Evolutionary conservation across 2,329 filamentous ascomycete genomes (phyloP).

Genomic region (Trichoderma atroviride): DNA sequence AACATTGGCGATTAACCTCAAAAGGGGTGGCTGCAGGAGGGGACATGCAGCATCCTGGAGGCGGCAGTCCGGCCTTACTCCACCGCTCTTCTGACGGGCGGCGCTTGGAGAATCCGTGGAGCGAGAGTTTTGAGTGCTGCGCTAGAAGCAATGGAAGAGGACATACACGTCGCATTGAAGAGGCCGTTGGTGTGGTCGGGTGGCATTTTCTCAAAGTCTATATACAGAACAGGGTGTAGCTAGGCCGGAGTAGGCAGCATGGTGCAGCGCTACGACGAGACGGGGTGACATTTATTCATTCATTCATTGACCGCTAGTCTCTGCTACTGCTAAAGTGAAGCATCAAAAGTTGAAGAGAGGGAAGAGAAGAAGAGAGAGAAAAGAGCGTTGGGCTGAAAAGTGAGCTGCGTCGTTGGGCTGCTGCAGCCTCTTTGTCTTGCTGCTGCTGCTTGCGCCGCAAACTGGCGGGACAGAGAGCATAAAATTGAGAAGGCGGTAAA

Average conservation of each 20-base stretch:
- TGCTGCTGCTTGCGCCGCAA: background rate
- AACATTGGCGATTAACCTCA: background rate
- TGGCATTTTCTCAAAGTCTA: background rate
- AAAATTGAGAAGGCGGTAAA: slow-evolving; percentile 4
- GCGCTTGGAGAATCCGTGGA: background rate
- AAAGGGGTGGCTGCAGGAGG: slow-evolving; percentile 15
- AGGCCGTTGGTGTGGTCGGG: background rate
- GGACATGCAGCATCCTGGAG: background rate
- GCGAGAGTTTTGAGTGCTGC: background rate
- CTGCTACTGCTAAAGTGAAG: background rate
- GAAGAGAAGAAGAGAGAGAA: background rate
- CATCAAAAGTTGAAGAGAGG: background rate
- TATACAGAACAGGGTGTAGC: background rate
- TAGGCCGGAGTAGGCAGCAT: background rate
- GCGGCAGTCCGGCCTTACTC: slow-evolving; percentile 9
- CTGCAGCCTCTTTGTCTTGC: background rate
- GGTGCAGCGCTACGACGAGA: background rate
- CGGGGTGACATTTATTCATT: background rate
- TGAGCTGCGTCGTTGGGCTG: slow-evolving; percentile 5
- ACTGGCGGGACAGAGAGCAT: background rate
- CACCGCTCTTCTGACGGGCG: slow-evolving; percentile 18
- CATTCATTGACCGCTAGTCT: background rate
- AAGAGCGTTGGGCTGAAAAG: slow-evolving; percentile 1
- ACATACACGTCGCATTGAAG: background rate
- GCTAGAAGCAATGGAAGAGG: background rate